These are phyloP conservation scores for Saturnispora quitensis DNA, from an alignment of 805 yeast genomes.

Conservation along the genomic window DNA sequence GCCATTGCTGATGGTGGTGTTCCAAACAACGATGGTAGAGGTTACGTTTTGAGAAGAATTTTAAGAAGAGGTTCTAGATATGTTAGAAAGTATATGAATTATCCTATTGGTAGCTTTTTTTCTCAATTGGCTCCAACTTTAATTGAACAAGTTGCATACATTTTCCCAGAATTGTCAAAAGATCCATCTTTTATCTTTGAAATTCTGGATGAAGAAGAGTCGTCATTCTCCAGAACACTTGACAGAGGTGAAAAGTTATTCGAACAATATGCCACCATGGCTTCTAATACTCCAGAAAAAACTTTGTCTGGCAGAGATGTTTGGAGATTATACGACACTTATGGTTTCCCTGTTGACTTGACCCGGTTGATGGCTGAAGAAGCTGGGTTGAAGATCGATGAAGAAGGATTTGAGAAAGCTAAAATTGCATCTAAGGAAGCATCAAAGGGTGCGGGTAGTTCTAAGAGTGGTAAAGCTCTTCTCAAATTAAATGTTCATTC, in stretches of 20 bases:
- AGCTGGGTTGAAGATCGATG: constrained; percentile 87
- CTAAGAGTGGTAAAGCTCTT: constrained; percentile 43
- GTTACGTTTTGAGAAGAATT: constrained; percentile 94
- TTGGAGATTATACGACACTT: constrained; percentile 97
- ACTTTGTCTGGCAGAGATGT: constrained; percentile 88
- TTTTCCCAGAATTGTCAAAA: constrained; percentile 84
- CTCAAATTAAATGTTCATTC: constrained; percentile 90
- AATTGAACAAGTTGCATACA: constrained; percentile 74
- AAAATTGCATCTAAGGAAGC: constrained; percentile 87
- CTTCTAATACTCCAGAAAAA: constrained; percentile 65
- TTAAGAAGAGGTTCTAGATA: constrained; percentile 97
- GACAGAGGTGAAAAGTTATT: constrained; percentile 97
- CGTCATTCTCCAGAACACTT: constrained; percentile 86
- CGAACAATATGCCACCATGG: constrained; percentile 83
- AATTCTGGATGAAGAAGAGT: constrained; percentile 92
- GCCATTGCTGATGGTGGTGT: constrained; percentile 99
- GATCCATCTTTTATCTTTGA: constrained; percentile 72
- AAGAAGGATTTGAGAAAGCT: constrained; percentile 85
- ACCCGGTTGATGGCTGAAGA: constrained; percentile 99
- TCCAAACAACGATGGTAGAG: constrained; percentile 98
- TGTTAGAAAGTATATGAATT: constrained; percentile 91
- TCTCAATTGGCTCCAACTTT: constrained; percentile 88
- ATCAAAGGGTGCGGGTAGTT: constrained; percentile 70
- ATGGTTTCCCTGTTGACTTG: constrained; percentile 98
- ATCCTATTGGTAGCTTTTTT: constrained; percentile 91